Conservation (phyloP, 148 eudicot genomes). For the Polygonum maritimum region DNA sequence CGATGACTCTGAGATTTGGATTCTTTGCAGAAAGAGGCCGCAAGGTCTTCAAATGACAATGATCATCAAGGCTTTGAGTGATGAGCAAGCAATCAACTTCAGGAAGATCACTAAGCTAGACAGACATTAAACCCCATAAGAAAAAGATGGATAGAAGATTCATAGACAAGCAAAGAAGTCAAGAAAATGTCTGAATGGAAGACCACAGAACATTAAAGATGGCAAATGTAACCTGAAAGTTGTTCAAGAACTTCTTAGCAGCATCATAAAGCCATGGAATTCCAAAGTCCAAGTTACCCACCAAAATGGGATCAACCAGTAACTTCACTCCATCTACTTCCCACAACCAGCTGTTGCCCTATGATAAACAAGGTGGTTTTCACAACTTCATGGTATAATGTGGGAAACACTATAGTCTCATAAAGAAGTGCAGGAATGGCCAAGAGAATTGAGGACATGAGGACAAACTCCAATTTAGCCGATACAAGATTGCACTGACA, state of each 20-base stretch:
- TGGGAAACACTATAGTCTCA: background rate
- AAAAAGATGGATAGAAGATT: background rate
- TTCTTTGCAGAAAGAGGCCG: constrained; percentile 64
- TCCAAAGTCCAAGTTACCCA: constrained; percentile 93
- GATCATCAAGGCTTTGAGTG: constrained; percentile 94
- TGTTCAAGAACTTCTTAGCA: constrained; percentile 71
- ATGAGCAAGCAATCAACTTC: constrained; percentile 79
- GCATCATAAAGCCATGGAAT: constrained; percentile 96
- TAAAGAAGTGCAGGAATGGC: background rate
- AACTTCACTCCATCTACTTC: constrained; percentile 69
- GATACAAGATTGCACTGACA: background rate
- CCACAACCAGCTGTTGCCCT: constrained; percentile 99
- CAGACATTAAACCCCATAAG: constrained; percentile 14
- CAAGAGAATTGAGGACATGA: background rate
- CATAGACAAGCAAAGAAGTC: background rate
- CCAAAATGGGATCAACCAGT: constrained; percentile 92
- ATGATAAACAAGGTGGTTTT: constrained; percentile 6
- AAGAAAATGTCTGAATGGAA: background rate
- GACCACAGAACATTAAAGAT: background rate
- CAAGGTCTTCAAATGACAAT: constrained; percentile 87
- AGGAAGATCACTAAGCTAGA: constrained; percentile 87
- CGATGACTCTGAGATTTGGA: constrained; percentile 66
- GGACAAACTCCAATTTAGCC: background rate
- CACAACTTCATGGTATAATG: background rate
- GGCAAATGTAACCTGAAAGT: constrained; percentile 46